These are phyloP conservation scores for Casuarina equisetifolia DNA, from an alignment of 306 rosid species.

Conservation along the genomic window DNA sequence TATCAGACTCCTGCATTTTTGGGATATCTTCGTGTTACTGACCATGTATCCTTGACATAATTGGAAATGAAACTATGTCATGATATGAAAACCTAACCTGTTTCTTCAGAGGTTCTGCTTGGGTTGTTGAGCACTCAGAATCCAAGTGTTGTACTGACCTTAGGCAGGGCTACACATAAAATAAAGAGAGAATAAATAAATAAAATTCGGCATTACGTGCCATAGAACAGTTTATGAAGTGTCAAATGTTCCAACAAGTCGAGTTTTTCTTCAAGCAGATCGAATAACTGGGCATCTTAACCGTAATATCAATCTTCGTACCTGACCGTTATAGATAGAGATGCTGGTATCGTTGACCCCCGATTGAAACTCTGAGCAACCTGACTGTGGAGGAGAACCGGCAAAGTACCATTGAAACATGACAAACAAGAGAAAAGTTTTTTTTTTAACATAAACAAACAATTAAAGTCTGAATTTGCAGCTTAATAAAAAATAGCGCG, in stretches of 20 bases:
- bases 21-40: not conserved
- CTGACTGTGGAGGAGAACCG: constrained; percentile 31
- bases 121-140: constrained; percentile 31
- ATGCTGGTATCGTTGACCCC: constrained; percentile 23
- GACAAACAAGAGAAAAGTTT: not conserved
- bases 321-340: constrained; percentile 30
- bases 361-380: constrained; percentile 33
- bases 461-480: constrained; percentile 9
- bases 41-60: not conserved
- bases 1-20: not conserved
- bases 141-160: constrained; percentile 5
- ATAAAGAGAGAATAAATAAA: not conserved
- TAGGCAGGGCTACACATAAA: constrained; percentile 16
- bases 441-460: not conserved
- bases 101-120: constrained; percentile 31
- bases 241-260: constrained; percentile 9
- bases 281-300: constrained; percentile 6
- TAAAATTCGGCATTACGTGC: constrained; percentile 7
- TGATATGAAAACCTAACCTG: constrained; percentile 29
- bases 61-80: not conserved
- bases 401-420: constrained; percentile 25
- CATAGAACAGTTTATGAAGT: constrained; percentile 14
- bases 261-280: constrained; percentile 7
- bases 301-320: constrained; percentile 9
- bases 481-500: not conserved